Conservation (phyloP, 2,329 filamentous ascomycete genomes). For the Leptoxyphium fumago region DNA sequence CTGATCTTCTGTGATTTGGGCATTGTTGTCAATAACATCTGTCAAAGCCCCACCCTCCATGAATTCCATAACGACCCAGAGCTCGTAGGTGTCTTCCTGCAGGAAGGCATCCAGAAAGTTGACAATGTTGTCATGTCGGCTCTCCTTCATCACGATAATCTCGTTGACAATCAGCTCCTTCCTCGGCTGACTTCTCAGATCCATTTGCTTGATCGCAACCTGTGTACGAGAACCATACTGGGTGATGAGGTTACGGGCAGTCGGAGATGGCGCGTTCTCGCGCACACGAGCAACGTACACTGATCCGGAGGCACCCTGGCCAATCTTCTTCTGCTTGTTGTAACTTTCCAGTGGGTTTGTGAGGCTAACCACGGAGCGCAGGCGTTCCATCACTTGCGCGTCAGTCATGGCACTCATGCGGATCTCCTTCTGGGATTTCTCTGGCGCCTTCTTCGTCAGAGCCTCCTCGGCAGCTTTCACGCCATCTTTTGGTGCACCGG, state of each 20-base stretch:
- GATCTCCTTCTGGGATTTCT: constrained; percentile 67
- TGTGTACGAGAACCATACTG: constrained; percentile 70
- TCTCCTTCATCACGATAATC: constrained; percentile 99
- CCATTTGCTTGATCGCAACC: constrained; percentile 99
- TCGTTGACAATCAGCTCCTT: constrained; percentile 99
- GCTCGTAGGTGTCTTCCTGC: constrained; percentile 80
- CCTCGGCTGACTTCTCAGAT: constrained; percentile 86
- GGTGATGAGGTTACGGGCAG: constrained; percentile 64
- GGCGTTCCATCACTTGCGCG: constrained; percentile 88
- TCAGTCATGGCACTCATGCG: constrained; percentile 99
- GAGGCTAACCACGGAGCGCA: constrained; percentile 89
- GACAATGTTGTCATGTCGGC: constrained; percentile 94
- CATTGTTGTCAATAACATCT: constrained; percentile 97
- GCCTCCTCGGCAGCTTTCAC: constrained; percentile 84
- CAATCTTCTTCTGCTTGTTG: constrained; percentile 99
- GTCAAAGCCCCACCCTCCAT: constrained; percentile 98
- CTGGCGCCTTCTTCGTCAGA: constrained; percentile 57
- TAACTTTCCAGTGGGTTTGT: constrained; percentile 91
- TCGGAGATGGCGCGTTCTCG: constrained; percentile 65
- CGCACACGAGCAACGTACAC: constrained; percentile 96
- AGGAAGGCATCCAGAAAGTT: constrained; percentile 97
- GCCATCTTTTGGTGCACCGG: constrained; percentile 37
- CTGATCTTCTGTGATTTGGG: constrained; percentile 84
- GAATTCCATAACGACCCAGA: constrained; percentile 99
- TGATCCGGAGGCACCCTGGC: constrained; percentile 91